A percentile compares a stretch with the other conserved stretches of the same genome.
Conservation (phyloP, 176 grass and related monocot genomes). For the Oryza australiensis region DNA sequence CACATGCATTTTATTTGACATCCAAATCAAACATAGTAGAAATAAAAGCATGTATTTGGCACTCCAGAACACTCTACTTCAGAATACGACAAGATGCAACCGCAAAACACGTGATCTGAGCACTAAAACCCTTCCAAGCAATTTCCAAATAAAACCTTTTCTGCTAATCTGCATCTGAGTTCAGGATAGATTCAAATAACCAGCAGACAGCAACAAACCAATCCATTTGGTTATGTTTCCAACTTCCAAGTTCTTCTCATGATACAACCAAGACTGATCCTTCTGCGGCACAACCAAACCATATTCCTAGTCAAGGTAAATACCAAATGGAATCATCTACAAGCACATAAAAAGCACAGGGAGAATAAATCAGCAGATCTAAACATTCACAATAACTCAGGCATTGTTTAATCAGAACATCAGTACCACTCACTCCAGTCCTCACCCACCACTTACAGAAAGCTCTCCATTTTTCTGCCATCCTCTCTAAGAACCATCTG, state of each 20-base stretch:
- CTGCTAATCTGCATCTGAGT: not conserved
- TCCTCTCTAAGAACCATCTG: not conserved
- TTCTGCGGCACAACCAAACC: not conserved
- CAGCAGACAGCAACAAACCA: not conserved
- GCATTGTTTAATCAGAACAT: constrained; percentile 14
- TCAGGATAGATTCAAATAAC: not conserved
- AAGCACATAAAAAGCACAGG: not conserved
- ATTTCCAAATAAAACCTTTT: not conserved
- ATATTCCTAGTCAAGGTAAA: not conserved
- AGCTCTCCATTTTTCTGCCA: not conserved
- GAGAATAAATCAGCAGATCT: constrained; percentile 5
- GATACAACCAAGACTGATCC: not conserved
- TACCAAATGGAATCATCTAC: not conserved
- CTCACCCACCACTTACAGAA: not conserved
- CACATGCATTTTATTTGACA: not conserved
- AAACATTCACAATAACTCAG: constrained; percentile 36
- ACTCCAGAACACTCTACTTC: not conserved
- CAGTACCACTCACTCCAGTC: constrained; percentile 1
- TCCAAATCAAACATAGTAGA: not conserved
- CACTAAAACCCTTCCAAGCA: not conserved
- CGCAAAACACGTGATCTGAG: not conserved
- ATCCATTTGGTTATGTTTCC: not conserved
- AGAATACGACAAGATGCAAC: not conserved
- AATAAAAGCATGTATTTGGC: not conserved
- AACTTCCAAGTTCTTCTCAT: not conserved